A percentile compares a stretch with the other conserved stretches of the same genome.
Evolutionary conservation across 768 basidiomycete species (phyloP).

Genomic region (Leccinellum albellum): DNA sequence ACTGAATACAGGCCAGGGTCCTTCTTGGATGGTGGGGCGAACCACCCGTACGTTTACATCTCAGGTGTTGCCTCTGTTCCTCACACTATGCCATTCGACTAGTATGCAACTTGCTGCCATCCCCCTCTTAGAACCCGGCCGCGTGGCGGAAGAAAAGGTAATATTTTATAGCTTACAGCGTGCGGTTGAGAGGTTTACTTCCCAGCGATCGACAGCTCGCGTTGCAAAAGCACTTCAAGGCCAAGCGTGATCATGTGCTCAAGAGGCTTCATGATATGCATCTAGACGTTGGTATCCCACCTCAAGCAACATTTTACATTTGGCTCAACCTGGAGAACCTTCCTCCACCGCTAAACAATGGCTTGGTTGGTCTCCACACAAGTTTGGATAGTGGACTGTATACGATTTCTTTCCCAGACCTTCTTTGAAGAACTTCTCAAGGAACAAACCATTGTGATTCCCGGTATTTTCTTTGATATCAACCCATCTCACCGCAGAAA

Average conservation of each 20-base stretch:
- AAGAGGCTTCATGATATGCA: constrained; percentile 73
- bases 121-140: constrained; percentile 69
- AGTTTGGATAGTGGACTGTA: background rate
- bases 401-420: constrained; percentile 41
- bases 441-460: constrained; percentile 86
- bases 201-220: constrained; percentile 46
- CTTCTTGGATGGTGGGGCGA: constrained; percentile 93
- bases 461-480: constrained; percentile 88
- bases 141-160: constrained; percentile 68
- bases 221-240: constrained; percentile 86
- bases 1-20: constrained; percentile 39
- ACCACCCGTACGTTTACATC: constrained; percentile 67
- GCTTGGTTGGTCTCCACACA: constrained; percentile 51
- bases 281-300: constrained; percentile 73
- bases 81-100: background rate
- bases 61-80: background rate
- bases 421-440: constrained; percentile 95
- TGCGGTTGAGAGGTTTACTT: background rate
- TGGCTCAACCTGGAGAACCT: constrained; percentile 86
- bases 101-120: constrained; percentile 88
- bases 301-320: constrained; percentile 86
- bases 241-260: constrained; percentile 88
- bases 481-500: constrained; percentile 78
- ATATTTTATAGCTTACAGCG: background rate
- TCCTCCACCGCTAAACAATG: constrained; percentile 81